These are phyloP conservation scores for Blakeslea trispora DNA, from an alignment of 371 early-diverging fungal genomes.

Conservation along the genomic window DNA sequence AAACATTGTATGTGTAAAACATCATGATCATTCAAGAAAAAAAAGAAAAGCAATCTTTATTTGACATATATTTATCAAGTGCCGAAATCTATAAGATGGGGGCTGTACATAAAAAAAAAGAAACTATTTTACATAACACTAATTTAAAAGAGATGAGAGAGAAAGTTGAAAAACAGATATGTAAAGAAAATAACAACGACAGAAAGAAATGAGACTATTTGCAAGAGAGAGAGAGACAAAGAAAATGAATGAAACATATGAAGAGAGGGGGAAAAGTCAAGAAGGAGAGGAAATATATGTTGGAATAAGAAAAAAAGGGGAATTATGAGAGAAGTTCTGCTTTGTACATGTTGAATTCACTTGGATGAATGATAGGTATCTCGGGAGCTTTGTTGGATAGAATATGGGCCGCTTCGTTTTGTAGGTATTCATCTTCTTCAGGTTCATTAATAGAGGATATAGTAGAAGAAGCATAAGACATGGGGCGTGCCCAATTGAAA, in stretches of 20 bases:
- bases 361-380: slow-evolving; percentile 39
- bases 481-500: slow-evolving; percentile 5
- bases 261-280: not conserved
- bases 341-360: slow-evolving; percentile 32
- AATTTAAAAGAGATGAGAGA: not conserved
- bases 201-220: too few relatives aligned
- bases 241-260: not conserved
- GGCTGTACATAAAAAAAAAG: not conserved
- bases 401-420: not conserved
- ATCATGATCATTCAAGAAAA: too few relatives aligned
- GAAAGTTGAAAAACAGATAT: not conserved
- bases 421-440: not conserved
- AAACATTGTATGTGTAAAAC: too few relatives aligned
- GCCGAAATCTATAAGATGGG: not conserved
- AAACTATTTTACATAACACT: not conserved
- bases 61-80: not conserved
- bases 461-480: slow-evolving; percentile 7
- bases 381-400: slow-evolving; percentile 15
- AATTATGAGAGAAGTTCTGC: not conserved
- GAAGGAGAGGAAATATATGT: not conserved
- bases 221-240: too few relatives aligned
- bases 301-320: not conserved
- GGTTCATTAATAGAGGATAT: slow-evolving; percentile 14
- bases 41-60: too few relatives aligned
- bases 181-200: too few relatives aligned